phyloP scores from a whole-genome alignment of 768 basidiomycete species.

The Leucosporidium yakuticum region DNA sequence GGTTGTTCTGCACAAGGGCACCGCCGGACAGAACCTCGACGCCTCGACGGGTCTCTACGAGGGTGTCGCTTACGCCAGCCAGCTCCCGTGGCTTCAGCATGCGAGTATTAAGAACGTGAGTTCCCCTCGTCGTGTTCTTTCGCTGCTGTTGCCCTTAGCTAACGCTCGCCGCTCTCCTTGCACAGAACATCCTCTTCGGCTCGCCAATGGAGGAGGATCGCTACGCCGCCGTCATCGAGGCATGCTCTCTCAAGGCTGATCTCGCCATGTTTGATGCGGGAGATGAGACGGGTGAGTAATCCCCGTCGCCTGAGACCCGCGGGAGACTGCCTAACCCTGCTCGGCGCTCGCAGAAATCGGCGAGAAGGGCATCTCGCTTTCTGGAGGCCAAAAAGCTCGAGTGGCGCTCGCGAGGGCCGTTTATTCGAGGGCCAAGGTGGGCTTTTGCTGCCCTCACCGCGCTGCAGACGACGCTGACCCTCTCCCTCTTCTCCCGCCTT shows the following conservation, averaged over 20 bases:
- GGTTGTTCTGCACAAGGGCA: constrained; percentile 3
- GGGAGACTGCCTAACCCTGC: too few species aligned
- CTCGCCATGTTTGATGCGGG: constrained; percentile 68
- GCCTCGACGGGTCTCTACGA: neutral
- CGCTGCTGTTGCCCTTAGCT: neutral
- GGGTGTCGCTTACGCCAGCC: constrained; percentile 60
- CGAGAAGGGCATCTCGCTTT: constrained; percentile 27
- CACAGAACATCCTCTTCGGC: constrained; percentile 65
- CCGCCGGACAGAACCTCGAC: neutral
- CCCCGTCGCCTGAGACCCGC: too few species aligned
- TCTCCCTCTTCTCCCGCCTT: constrained; percentile 47
- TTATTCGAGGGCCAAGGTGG: constrained; percentile 6
- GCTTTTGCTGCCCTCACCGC: too few species aligned
- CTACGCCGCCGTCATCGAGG: constrained; percentile 63
- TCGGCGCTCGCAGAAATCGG: constrained; percentile 30
- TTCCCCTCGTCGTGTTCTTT: too few species aligned
- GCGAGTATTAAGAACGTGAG: neutral
- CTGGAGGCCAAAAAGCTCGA: constrained; percentile 34
- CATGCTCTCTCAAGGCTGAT: constrained; percentile 66
- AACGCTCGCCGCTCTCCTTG: constrained; percentile 46
- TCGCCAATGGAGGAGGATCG: constrained; percentile 57
- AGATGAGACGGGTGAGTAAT: constrained; percentile 54
- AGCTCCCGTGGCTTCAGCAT: constrained; percentile 57
- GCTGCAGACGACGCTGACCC: too few species aligned
- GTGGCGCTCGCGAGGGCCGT: constrained; percentile 75